Evolutionary conservation across 495 filamentous ascomycete species (phyloP), one percentile per base, ranked within the genome.

Genomic region (Podospora pseudocomata): DNA sequence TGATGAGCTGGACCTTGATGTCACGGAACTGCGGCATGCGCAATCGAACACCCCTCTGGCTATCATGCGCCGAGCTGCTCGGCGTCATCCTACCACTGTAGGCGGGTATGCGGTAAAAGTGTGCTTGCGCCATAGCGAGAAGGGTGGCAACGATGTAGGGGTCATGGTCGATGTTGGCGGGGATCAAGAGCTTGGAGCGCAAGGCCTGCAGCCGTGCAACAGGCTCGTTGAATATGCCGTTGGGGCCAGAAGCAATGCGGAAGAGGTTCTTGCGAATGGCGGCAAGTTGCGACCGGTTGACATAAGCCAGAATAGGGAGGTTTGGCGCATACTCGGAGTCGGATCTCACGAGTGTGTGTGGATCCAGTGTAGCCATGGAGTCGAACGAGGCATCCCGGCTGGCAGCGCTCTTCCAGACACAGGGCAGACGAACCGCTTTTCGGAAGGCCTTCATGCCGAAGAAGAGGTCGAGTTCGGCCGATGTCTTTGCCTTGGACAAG

Each of bases 91-190:
- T 72, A 72, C 4, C 71, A 71, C 2, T 70, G 55, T 44, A 69
- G 0, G 68, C 28, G 6, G 63, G 27, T 2, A 70, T 65, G 5
- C 34, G 67, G 68, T 84, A 83, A 49, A 78, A 80, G 28, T 78
- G 77, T 2, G 79, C 71, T 65, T 84, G 82, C 9, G 81, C 81
- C 80, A 84, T 81, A 32, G 80, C 75, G 11, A 84, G 11, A 63
- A 84, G 76, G 18, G 75, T 74, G 23, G 72, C 80, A 34, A 82
- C 71, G 20, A 82, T 72, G 64, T 82, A 79, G 0, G 80, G 68
- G 70, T 84, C 82, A 19, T 84, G 77, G 30, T 79, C 74, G n/a
- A 63, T 59, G 32, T 82, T 74, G 11, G 73, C 68, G 0, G 82
- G 82, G 0, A 78, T 55, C n/a, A 82, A 65, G 55, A 71, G 71